Evolutionary conservation across 148 eudicot species (phyloP).

Genomic region (Silene latifolia): DNA sequence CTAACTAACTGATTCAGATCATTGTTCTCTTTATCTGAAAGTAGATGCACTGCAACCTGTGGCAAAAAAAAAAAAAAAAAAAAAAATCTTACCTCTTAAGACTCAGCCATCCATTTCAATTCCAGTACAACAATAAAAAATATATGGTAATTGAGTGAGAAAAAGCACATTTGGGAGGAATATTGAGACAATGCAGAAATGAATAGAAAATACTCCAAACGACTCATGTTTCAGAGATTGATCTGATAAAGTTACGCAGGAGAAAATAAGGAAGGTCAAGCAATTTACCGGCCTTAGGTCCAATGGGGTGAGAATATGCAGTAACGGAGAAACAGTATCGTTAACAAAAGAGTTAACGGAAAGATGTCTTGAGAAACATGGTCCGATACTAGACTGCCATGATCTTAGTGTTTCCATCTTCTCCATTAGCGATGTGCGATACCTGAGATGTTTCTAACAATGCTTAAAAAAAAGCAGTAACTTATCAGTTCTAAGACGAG

Average conservation of each 20-base stretch:
- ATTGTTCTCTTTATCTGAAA: constrained; percentile 70
- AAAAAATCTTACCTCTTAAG: constrained; percentile 3
- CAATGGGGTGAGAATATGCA: constrained; percentile 89
- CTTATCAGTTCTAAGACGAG: neutral
- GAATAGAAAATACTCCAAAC: neutral
- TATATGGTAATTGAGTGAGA: too few relatives aligned
- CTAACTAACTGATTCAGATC: constrained; percentile 61
- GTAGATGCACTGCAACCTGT: constrained; percentile 85
- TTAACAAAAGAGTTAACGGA: constrained; percentile 66
- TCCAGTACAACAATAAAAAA: neutral
- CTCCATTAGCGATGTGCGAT: constrained; percentile 54
- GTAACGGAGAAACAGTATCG: constrained; percentile 65
- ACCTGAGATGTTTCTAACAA: constrained; percentile 39
- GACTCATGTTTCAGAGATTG: neutral
- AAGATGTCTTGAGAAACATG: constrained; percentile 83
- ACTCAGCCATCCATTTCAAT: neutral
- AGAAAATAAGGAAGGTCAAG: constrained; percentile 18
- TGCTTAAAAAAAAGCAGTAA: constrained; percentile 15
- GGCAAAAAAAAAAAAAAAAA: constrained; percentile 19
- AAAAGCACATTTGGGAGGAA: too few relatives aligned
- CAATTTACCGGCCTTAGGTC: constrained; percentile 79
- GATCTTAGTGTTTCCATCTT: constrained; percentile 64
- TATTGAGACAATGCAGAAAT: neutral
- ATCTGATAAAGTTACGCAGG: neutral
- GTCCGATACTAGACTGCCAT: constrained; percentile 64